These are phyloP conservation scores for Fragaria nilgerrensis DNA, from an alignment of 306 rosid species.

Conservation along the genomic window DNA sequence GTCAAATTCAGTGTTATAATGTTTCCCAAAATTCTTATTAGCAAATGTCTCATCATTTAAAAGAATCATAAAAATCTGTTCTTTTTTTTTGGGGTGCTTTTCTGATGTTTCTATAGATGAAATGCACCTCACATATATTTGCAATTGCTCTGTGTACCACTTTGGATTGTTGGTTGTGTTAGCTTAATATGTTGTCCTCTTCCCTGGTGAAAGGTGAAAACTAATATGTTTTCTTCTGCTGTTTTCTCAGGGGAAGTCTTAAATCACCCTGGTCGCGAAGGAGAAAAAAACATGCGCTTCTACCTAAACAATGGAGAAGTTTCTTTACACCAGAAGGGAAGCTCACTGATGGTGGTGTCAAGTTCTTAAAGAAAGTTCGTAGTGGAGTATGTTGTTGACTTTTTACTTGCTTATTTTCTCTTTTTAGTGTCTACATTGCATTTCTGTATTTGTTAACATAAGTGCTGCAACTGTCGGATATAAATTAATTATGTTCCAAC, in stretches of 20 bases:
- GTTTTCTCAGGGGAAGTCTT: conserved; percentile 22
- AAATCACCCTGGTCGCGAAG: conserved; percentile 32
- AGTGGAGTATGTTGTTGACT: conserved; percentile 25
- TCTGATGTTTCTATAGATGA: background rate
- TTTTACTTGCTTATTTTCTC: background rate
- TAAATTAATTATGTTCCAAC: background rate
- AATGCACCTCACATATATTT: background rate
- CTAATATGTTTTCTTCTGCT: conserved; percentile 1
- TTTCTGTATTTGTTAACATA: background rate
- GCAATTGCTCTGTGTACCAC: background rate
- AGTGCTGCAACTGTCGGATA: conserved; percentile 5
- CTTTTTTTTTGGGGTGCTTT: background rate
- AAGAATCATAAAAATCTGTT: background rate
- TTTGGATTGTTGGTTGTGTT: background rate
- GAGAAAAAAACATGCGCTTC: conserved; percentile 26
- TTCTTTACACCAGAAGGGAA: conserved; percentile 26
- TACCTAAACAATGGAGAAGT: conserved; percentile 29
- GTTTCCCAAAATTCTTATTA: background rate
- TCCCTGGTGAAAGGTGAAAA: background rate
- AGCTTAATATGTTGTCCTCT: background rate
- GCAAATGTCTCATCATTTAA: too few species aligned
- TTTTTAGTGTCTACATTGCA: background rate
- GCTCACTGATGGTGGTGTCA: conserved; percentile 28
- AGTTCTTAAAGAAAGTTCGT: conserved; percentile 30
- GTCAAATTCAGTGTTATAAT: background rate